A percentile compares a stretch with the other conserved stretches of the same genome.
phyloP scores from a whole-genome alignment of 768 basidiomycete species.

The Pleurotus djamor region DNA sequence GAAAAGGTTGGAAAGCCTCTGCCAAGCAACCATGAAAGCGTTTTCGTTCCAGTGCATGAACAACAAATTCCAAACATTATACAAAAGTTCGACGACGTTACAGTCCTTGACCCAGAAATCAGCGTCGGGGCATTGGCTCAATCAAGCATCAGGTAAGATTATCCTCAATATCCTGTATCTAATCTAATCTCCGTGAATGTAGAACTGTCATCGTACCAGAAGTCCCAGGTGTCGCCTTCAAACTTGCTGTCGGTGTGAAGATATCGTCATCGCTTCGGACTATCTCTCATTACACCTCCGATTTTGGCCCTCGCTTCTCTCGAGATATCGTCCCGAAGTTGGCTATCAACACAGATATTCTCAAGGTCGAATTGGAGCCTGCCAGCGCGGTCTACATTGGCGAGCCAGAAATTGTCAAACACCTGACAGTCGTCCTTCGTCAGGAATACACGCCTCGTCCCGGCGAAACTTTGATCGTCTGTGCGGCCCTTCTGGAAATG shows the following conservation, averaged over 20 bases:
- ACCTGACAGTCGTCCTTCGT: constrained; percentile 49
- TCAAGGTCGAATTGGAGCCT: constrained; percentile 45
- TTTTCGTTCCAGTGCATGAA: constrained; percentile 53
- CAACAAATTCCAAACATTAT: constrained; percentile 44
- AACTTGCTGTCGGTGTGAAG: constrained; percentile 52
- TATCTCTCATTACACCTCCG: constrained; percentile 57
- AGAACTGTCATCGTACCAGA: constrained; percentile 49
- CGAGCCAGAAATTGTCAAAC: constrained; percentile 47
- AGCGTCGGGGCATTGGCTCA: constrained; percentile 42
- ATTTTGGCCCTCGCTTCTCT: constrained; percentile 58
- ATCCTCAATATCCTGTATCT: constrained; percentile 4
- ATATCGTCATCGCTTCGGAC: constrained; percentile 58
- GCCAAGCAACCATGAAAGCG: constrained; percentile 20
- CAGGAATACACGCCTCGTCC: constrained; percentile 34
- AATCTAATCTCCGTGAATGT: not conserved
- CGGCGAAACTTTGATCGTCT: constrained; percentile 44
- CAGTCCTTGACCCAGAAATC: constrained; percentile 39
- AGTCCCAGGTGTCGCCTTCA: constrained; percentile 42
- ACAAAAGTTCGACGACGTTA: constrained; percentile 38
- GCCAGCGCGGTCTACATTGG: constrained; percentile 44
- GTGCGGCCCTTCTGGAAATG: constrained; percentile 51
- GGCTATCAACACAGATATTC: constrained; percentile 35
- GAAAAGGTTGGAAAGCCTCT: constrained; percentile 21
- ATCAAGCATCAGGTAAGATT: constrained; percentile 49
- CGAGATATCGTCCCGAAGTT: constrained; percentile 45